Base-by-base conservation (phyloP, 495 filamentous ascomycete species). In the Collariella sp. region DNA sequence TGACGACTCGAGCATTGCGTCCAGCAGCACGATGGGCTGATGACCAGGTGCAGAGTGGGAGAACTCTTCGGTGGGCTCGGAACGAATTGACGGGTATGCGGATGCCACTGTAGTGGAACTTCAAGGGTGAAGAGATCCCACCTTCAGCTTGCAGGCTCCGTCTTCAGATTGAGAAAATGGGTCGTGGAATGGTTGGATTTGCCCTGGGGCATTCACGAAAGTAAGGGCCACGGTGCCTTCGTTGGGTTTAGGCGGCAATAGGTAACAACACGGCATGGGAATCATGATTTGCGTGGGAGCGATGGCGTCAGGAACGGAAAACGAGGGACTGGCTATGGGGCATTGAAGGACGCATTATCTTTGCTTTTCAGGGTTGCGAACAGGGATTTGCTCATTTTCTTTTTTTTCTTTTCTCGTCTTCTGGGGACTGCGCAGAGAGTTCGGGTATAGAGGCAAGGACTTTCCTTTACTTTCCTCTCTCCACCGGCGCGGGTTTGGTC, bases 61-160 rank as follows among this genome's bases (percentile, higher is more conserved):
- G 39, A 66, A 68, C 19, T 75, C 72, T 19, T 70, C 68, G 40
- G 65, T 52, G 35, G 69, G 71, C 41, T 75, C 72, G n/a, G 70
- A 65, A 18, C 68, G 63, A 41, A 43, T 69, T 54, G 67, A 69
- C 46, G 70, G 64, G 46, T 51, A 71, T 16, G 64, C 66, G 39
- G 71, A 70, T 50, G 46, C 67, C 54, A 57, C 61, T n/a, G 58
- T 59, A 39, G 62, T 58, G 16, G 69, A 70, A 29, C 29, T 71
- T 44, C 50, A 60, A 23, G 62, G 26, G 26, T 31, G 65, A 33
- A 41, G n/a, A 38, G 60, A 55, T 11, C 19, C 45, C 16, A 9
- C 5, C 9, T 31, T 31, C 26, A 9, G 9, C 26, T 31, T 9
- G 26, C 26, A 31, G 5, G 26, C 9, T 31, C 9, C 26, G 26